Conservation (phyloP, 768 basidiomycete species). For the Tephrocybe sp. region DNA sequence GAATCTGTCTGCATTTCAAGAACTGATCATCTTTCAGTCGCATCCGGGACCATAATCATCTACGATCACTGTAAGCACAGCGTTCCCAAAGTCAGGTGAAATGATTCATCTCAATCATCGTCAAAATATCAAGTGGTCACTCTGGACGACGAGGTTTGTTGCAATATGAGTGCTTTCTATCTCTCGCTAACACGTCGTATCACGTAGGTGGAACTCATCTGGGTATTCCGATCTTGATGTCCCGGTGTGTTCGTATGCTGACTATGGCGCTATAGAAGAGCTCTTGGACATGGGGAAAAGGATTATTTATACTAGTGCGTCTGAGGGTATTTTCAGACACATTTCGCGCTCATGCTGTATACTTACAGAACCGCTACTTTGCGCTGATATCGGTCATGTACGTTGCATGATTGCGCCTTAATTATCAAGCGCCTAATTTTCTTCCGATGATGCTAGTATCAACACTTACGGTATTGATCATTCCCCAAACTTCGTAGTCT, state of each 20-base stretch:
- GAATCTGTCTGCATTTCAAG: not conserved
- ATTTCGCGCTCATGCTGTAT: not conserved
- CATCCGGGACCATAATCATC: slow-evolving; percentile 48
- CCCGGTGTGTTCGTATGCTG: not conserved
- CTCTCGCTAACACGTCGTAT: slow-evolving; percentile 5
- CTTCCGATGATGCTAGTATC: slow-evolving; percentile 33
- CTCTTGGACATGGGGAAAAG: slow-evolving; percentile 55
- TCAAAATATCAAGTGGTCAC: slow-evolving; percentile 39
- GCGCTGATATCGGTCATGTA: slow-evolving; percentile 48
- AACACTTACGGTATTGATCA: slow-evolving; percentile 47
- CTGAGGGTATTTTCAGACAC: not conserved
- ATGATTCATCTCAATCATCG: not conserved
- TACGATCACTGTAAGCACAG: slow-evolving; percentile 49
- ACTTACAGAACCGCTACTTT: slow-evolving; percentile 56
- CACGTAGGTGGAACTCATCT: slow-evolving; percentile 48
- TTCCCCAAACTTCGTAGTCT: not conserved
- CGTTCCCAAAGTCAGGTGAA: not conserved
- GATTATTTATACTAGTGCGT: slow-evolving; percentile 51
- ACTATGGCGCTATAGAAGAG: slow-evolving; percentile 34
- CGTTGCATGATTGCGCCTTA: slow-evolving; percentile 18
- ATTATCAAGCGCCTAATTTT: not conserved
- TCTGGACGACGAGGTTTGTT: slow-evolving; percentile 49
- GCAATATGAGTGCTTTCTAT: not conserved
- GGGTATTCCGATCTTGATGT: slow-evolving; percentile 34
- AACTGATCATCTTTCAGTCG: slow-evolving; percentile 34